phyloP scores from a whole-genome alignment of 805 yeast genomes.

The Teunomyces atbi region DNA sequence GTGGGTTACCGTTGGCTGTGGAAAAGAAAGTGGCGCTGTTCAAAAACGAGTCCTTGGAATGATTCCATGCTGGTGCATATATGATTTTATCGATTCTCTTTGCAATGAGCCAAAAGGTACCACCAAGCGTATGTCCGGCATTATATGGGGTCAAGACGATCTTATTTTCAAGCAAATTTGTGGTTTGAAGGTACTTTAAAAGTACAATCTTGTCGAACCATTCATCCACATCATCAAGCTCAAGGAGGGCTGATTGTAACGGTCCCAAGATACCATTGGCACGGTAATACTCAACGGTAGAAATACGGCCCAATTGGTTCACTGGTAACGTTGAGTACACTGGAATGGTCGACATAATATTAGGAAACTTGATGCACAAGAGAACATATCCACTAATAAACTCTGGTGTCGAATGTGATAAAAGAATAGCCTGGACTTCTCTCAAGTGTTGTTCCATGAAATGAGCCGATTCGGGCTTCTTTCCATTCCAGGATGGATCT shows the following conservation, averaged over 20 bases:
- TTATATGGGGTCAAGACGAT: conserved; percentile 74
- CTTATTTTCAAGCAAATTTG: conserved; percentile 62
- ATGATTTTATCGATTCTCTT: conserved; percentile 77
- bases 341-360: conserved; percentile 59
- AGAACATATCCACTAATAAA: conserved; percentile 78
- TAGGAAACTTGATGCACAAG: conserved; percentile 56
- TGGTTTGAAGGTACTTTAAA: conserved; percentile 77
- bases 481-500: conserved; percentile 77
- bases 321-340: conserved; percentile 91
- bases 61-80: conserved; percentile 94
- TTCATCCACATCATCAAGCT: conserved; percentile 71
- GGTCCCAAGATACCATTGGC: conserved; percentile 77
- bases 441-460: conserved; percentile 35
- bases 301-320: conserved; percentile 76
- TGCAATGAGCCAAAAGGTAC: conserved; percentile 80
- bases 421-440: conserved; percentile 62
- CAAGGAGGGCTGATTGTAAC: conserved; percentile 51
- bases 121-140: conserved; percentile 93
- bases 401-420: conserved; percentile 85
- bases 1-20: conserved; percentile 51
- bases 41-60: conserved; percentile 81
- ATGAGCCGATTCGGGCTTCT: conserved; percentile 27
- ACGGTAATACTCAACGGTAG: conserved; percentile 81
- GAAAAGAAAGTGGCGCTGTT: conserved; percentile 66
- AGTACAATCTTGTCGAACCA: conserved; percentile 70